A percentile compares a stretch with the other conserved stretches of the same genome.
phyloP scores from a whole-genome alignment of 169 alveolate genomes.

The Plasmodium chabaudi region DNA sequence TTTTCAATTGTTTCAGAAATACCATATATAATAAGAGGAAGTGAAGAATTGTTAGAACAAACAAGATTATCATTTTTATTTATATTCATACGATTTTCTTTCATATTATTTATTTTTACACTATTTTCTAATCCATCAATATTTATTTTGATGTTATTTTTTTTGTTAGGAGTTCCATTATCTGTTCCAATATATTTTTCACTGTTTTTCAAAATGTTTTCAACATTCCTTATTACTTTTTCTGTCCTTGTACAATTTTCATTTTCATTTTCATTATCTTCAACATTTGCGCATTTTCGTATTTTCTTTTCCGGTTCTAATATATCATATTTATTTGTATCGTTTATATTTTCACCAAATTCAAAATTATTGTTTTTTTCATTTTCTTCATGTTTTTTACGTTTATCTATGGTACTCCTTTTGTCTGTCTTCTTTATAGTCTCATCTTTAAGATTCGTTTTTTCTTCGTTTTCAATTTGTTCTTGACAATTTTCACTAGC shows the following conservation, averaged over 20 bases:
- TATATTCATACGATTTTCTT: neutral
- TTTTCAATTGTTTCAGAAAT: conserved; percentile 23
- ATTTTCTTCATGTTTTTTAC: no score
- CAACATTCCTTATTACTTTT: conserved; percentile 1
- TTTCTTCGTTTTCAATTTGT: no score
- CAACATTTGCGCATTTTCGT: no score
- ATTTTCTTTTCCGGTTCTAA: no score
- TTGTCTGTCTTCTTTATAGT: no score
- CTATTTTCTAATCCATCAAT: neutral
- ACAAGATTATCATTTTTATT: neutral
- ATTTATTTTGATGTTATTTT: neutral
- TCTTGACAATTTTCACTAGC: no score
- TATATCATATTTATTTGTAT: no score
- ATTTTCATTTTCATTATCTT: neutral
- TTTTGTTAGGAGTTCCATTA: neutral
- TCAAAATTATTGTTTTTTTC: no score
- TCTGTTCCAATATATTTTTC: neutral
- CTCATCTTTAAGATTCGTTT: no score
- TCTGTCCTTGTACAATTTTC: neutral
- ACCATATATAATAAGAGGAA: conserved; percentile 32
- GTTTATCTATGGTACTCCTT: no score
- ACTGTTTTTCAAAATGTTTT: conserved; percentile 11
- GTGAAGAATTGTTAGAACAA: conserved; percentile 2
- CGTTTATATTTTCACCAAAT: no score
- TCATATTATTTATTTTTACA: neutral